Percentiles rank a stretch among this genome's conserved stretches.
Evolutionary conservation across 106 monocot genomes (phyloP).

Genomic region (Dactylorhiza incarnata): DNA sequence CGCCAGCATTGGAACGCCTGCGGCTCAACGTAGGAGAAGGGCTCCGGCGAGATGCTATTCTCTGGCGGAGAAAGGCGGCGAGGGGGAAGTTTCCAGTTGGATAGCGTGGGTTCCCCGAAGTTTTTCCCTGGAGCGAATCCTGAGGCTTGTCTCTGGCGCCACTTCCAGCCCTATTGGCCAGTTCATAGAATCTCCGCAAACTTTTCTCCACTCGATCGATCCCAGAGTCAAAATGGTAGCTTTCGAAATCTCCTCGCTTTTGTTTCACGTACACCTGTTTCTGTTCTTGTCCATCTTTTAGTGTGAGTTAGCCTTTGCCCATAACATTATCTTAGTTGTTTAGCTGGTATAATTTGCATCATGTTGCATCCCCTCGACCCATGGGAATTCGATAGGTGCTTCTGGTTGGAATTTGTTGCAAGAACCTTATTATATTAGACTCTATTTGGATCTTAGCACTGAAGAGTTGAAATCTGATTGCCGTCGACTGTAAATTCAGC

Average conservation of each 20-base stretch:
- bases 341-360: neutral
- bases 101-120: constrained; percentile 31
- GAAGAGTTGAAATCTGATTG: neutral
- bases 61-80: neutral
- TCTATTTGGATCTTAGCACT: neutral
- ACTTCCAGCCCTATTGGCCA: constrained; percentile 60
- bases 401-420: neutral
- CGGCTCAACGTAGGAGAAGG: neutral
- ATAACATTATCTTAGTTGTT: neutral
- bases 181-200: constrained; percentile 62
- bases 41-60: constrained; percentile 4
- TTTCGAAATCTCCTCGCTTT: neutral
- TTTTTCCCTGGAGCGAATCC: constrained; percentile 33
- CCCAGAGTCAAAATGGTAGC: constrained; percentile 94
- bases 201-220: constrained; percentile 59
- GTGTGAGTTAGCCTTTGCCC: neutral
- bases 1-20: neutral
- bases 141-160: constrained; percentile 57
- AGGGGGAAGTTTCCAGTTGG: constrained; percentile 12
- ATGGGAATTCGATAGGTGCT: neutral
- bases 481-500: too few relatives aligned
- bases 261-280: neutral
- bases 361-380: neutral
- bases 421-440: neutral
- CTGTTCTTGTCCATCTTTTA: neutral